Conservation (phyloP, 805 yeast genomes). For the Candida sonorensis region DNA sequence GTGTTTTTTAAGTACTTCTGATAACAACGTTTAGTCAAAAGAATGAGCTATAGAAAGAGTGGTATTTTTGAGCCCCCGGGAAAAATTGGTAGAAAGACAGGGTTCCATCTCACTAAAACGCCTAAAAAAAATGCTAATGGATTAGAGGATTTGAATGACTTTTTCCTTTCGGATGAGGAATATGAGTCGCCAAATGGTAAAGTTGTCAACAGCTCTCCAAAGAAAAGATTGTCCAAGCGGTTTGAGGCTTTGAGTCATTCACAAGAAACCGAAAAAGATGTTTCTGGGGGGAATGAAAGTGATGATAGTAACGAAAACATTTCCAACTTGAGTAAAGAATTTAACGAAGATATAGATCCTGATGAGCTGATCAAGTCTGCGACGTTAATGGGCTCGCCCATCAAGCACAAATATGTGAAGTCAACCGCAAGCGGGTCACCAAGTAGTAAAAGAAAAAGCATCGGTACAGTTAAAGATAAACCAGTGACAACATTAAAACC, state of each 20-base stretch:
- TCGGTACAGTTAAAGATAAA: too few species aligned
- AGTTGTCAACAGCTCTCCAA: slow-evolving; percentile 8
- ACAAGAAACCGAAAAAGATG: too few species aligned
- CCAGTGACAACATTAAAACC: slow-evolving; percentile 11
- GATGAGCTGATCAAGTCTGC: slow-evolving; percentile 26
- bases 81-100: slow-evolving; percentile 58
- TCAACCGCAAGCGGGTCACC: slow-evolving; percentile 19
- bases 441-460: background rate
- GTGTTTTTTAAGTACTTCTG: too few species aligned
- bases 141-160: slow-evolving; percentile 65
- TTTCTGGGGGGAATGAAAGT: slow-evolving; percentile 2
- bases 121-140: slow-evolving; percentile 51
- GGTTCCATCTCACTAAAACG: slow-evolving; percentile 30
- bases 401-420: slow-evolving; percentile 8
- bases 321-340: too few species aligned
- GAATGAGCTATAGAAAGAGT: slow-evolving; percentile 23
- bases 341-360: slow-evolving; percentile 17
- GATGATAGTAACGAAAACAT: background rate
- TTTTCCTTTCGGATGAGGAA: slow-evolving; percentile 47
- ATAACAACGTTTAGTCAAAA: too few species aligned
- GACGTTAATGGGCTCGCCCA: slow-evolving; percentile 24
- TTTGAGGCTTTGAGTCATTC: slow-evolving; percentile 11
- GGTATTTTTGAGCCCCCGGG: slow-evolving; percentile 44
- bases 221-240: slow-evolving; percentile 10
- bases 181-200: slow-evolving; percentile 20